phyloP scores from a whole-genome alignment of 1,139 yeast species.

The Suhomyces chickasaworum region DNA sequence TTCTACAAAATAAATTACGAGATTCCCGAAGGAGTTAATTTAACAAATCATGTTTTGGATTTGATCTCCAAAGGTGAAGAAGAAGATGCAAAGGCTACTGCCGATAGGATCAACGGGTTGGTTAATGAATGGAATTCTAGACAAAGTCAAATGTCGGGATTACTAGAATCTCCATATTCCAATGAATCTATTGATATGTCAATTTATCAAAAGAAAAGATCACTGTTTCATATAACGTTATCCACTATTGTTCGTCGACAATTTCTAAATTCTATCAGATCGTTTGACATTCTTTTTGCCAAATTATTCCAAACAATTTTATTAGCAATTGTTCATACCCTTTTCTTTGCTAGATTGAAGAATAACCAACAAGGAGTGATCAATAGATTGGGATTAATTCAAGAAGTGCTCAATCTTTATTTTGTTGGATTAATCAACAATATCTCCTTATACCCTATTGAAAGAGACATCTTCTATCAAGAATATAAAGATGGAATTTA shows the following conservation, averaged over 20 bases:
- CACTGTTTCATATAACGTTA: conserved; percentile 26
- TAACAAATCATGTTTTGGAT: conserved; percentile 76
- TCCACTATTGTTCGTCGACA: conserved; percentile 37
- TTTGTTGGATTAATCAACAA: conserved; percentile 82
- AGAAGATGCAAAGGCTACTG: conserved; percentile 33
- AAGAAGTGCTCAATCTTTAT: conserved; percentile 70
- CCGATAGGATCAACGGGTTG: conserved; percentile 36
- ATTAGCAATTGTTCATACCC: conserved; percentile 63
- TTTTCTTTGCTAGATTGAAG: conserved; percentile 71
- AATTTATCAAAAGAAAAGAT: conserved; percentile 8
- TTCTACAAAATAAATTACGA: conserved; percentile 45
- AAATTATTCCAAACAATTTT: conserved; percentile 68
- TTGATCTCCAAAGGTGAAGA: conserved; percentile 54
- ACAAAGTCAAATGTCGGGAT: background rate
- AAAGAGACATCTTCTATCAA: conserved; percentile 73
- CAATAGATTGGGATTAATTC: conserved; percentile 74
- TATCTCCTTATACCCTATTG: conserved; percentile 71
- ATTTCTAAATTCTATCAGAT: conserved; percentile 53
- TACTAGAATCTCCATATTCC: conserved; percentile 1
- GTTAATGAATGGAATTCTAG: conserved; percentile 38
- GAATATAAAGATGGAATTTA: conserved; percentile 77
- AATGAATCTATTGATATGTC: conserved; percentile 9
- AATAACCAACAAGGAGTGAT: conserved; percentile 58
- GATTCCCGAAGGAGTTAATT: conserved; percentile 61
- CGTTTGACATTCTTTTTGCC: conserved; percentile 64